Evolutionary conservation across 768 basidiomycete genomes (phyloP).

Genomic region (Nidula microcarpa): DNA sequence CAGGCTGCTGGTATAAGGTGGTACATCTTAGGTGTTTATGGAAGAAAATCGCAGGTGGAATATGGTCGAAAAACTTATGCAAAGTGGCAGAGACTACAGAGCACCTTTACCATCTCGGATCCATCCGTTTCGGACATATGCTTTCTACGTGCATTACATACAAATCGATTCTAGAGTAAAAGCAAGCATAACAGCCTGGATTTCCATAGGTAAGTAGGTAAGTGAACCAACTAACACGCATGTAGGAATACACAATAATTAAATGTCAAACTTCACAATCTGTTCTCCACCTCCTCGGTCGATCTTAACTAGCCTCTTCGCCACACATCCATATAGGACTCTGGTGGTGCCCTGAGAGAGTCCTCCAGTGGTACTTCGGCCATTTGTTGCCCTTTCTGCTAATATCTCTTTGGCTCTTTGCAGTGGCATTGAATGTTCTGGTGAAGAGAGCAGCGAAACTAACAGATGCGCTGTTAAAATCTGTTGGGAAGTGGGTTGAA

Average conservation of each 20-base stretch:
- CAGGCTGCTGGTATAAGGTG: too few relatives aligned
- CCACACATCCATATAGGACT: constrained; percentile 76
- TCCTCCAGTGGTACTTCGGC: constrained; percentile 21
- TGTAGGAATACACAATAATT: constrained; percentile 4
- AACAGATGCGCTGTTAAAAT: constrained; percentile 69
- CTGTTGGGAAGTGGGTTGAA: constrained; percentile 60
- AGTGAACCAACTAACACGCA: neutral
- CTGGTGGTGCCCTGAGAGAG: constrained; percentile 50
- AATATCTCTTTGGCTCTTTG: constrained; percentile 61
- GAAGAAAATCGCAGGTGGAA: too few relatives aligned
- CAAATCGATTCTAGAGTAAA: too few relatives aligned
- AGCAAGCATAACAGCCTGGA: too few relatives aligned
- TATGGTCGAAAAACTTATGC: too few relatives aligned
- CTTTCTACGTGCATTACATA: too few relatives aligned
- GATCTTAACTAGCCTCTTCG: constrained; percentile 74
- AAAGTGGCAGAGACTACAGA: too few relatives aligned
- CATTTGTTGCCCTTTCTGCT: constrained; percentile 34
- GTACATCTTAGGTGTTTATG: too few relatives aligned
- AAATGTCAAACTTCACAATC: constrained; percentile 68
- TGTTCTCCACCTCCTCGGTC: constrained; percentile 76
- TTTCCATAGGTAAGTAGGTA: too few relatives aligned
- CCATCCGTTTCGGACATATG: too few relatives aligned
- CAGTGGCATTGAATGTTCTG: constrained; percentile 55
- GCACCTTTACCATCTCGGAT: too few relatives aligned
- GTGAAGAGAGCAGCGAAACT: constrained; percentile 51